phyloP scores from a whole-genome alignment of 306 rosid species.

The Hylodesmum podocarpum region DNA sequence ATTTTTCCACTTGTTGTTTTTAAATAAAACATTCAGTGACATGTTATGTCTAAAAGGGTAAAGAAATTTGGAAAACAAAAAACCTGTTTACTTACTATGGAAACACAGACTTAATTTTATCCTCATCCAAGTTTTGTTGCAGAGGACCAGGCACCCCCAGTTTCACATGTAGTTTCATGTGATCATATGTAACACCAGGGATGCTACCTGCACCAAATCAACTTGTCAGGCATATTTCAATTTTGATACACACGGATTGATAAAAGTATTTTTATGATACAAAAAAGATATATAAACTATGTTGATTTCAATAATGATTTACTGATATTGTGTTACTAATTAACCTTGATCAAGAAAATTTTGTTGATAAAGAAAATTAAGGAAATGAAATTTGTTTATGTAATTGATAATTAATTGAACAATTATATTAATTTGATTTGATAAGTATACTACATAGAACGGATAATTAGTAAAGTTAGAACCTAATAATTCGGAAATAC shows the following conservation, averaged over 20 bases:
- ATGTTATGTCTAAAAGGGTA: not conserved
- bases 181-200: constrained; percentile 65
- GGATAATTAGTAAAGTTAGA: not conserved
- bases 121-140: constrained; percentile 57
- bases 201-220: constrained; percentile 45
- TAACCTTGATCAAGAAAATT: no score
- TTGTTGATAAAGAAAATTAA: no score
- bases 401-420: not conserved
- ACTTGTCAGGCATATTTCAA: not conserved
- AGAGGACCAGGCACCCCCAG: constrained; percentile 72
- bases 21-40: not conserved
- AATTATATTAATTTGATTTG: not conserved
- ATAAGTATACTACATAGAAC: not conserved
- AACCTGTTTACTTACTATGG: constrained; percentile 58
- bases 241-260: not conserved
- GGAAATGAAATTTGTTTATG: no score
- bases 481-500: constrained; percentile 1
- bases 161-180: constrained; percentile 73
- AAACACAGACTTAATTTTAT: constrained; percentile 65
- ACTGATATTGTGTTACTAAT: no score
- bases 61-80: not conserved
- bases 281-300: no score
- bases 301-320: no score
- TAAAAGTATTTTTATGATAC: no score
- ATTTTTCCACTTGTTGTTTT: constrained; percentile 55